Percentiles rank a stretch among this genome's conserved stretches.
Evolutionary conservation across 768 basidiomycete genomes (phyloP).

Genomic region (Tylopilus subfusipes): DNA sequence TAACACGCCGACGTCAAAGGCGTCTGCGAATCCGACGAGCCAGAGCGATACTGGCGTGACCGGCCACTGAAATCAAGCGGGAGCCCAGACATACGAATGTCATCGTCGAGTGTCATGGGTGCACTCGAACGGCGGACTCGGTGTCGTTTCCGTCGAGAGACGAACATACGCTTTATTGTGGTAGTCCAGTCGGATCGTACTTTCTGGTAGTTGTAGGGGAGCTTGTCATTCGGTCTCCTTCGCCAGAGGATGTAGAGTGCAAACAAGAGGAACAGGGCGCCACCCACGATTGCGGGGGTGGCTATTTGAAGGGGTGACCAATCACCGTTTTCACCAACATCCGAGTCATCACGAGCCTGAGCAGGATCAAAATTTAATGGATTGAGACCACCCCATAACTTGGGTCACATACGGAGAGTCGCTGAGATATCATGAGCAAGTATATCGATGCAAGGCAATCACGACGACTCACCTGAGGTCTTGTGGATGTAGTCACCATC

Average conservation of each 20-base stretch:
- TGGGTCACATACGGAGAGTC: constrained; percentile 18
- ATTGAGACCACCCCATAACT: background rate
- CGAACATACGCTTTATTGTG: constrained; percentile 16
- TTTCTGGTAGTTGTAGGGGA: constrained; percentile 10
- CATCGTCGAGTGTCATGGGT: constrained; percentile 22
- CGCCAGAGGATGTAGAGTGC: constrained; percentile 22
- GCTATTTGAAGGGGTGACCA: constrained; percentile 35
- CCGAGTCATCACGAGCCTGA: constrained; percentile 16
- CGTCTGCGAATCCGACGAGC: constrained; percentile 29
- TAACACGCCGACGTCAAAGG: constrained; percentile 18
- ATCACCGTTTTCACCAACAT: background rate
- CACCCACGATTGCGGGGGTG: constrained; percentile 34
- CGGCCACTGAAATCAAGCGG: constrained; percentile 1
- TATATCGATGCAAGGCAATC: background rate
- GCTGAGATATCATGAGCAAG: constrained; percentile 14
- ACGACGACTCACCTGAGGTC: constrained; percentile 12
- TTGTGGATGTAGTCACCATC: constrained; percentile 19
- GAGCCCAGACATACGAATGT: constrained; percentile 12
- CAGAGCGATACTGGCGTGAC: constrained; percentile 16
- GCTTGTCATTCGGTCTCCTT: constrained; percentile 11
- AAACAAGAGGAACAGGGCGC: constrained; percentile 25
- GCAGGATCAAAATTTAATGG: background rate
- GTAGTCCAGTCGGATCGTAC: constrained; percentile 13
- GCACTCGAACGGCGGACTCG: constrained; percentile 11
- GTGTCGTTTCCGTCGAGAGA: constrained; percentile 11